These are phyloP conservation scores for Malassezia globosa DNA, from an alignment of 1,284 basidiomycete genomes.

Conservation along the genomic window DNA sequence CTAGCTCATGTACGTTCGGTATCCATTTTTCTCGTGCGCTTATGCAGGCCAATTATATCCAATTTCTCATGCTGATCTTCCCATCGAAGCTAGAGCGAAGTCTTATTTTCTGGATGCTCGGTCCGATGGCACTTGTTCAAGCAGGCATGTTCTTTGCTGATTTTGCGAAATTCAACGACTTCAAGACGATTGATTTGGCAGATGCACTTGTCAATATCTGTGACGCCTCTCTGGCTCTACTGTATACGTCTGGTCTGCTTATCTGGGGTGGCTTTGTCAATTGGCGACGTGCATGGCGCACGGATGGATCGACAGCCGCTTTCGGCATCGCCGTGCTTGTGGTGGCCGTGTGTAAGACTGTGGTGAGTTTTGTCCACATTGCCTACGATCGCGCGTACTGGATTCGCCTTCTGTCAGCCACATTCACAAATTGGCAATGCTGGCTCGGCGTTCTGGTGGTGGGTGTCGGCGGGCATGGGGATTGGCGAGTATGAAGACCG, in stretches of 20 bases:
- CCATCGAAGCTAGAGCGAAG: constrained; percentile 81
- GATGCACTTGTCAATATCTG: constrained; percentile 81
- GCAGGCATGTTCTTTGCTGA: constrained; percentile 75
- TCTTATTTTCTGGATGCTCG: constrained; percentile 75
- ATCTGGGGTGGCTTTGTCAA: constrained; percentile 91
- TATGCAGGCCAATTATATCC: constrained; percentile 84
- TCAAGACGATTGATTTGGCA: constrained; percentile 55
- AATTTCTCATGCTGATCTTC: constrained; percentile 89
- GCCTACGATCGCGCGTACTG: constrained; percentile 44
- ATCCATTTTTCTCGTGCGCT: too few relatives aligned
- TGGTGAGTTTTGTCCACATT: constrained; percentile 43
- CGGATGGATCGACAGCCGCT: constrained; percentile 76
- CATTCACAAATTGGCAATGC: constrained; percentile 45
- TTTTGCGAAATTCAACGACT: constrained; percentile 51
- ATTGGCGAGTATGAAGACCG: constrained; percentile 47
- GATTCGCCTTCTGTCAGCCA: constrained; percentile 41
- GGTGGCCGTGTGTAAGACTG: constrained; percentile 39
- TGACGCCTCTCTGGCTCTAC: constrained; percentile 82
- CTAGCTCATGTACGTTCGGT: constrained; percentile 8
- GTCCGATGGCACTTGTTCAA: constrained; percentile 73
- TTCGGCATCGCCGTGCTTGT: constrained; percentile 58
- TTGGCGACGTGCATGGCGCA: constrained; percentile 80
- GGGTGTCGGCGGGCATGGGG: constrained; percentile 46
- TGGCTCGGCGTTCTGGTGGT: constrained; percentile 48
- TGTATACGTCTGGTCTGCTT: constrained; percentile 78